Conservation (phyloP, 306 rosid genomes). For the Vigna reflexopilosa region DNA sequence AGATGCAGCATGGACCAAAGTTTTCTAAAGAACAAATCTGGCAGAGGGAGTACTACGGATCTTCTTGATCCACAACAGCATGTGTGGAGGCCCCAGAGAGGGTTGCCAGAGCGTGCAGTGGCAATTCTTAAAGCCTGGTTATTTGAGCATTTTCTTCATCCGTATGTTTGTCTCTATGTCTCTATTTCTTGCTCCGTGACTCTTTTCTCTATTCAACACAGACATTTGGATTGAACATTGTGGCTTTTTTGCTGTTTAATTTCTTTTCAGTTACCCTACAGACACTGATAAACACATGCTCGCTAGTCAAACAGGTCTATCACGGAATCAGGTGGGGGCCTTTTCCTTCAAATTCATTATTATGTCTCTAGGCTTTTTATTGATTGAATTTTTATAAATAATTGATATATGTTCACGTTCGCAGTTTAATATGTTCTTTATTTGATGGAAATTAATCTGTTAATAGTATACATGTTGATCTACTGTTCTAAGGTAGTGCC, state of each 20-base stretch:
- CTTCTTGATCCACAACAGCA: constrained; percentile 72
- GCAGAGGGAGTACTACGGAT: constrained; percentile 42
- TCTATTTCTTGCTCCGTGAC: constrained; percentile 10
- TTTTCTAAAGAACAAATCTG: constrained; percentile 61
- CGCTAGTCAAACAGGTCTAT: constrained; percentile 93
- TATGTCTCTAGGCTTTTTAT: constrained; percentile 13
- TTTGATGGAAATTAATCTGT: not conserved
- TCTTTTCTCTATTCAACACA: not conserved
- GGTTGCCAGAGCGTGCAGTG: constrained; percentile 88
- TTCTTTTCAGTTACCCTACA: constrained; percentile 83
- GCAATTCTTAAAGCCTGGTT: constrained; percentile 94
- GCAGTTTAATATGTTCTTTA: not conserved
- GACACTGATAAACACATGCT: constrained; percentile 96
- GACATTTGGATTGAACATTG: constrained; percentile 15
- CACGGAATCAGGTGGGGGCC: constrained; percentile 91
- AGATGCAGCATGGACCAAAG: constrained; percentile 65
- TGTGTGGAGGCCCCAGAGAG: constrained; percentile 94
- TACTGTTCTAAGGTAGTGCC: not conserved
- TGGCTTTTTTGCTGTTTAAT: constrained; percentile 7
- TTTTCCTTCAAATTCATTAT: constrained; percentile 39
- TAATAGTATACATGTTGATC: not conserved
- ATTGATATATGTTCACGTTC: constrained; percentile 10
- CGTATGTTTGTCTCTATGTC: constrained; percentile 59
- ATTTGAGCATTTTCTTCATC: constrained; percentile 98
- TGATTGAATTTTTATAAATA: constrained; percentile 32